A percentile compares a stretch with the other conserved stretches of the same genome.
phyloP scores from a whole-genome alignment of 306 rosid genomes.

The Casuarina glauca region DNA sequence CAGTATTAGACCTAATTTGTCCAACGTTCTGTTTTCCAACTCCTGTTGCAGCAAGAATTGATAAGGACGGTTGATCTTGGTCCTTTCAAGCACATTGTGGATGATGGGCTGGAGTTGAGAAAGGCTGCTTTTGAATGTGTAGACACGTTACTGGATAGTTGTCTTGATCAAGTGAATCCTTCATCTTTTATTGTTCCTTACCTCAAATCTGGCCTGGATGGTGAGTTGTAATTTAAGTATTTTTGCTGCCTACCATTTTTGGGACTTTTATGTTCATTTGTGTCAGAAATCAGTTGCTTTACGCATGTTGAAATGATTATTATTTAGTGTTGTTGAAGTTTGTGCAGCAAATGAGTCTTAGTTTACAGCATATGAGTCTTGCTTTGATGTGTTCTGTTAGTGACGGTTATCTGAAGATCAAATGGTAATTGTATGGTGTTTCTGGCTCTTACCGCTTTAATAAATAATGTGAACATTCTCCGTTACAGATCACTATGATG shows the following conservation, averaged over 20 bases:
- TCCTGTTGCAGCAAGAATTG: conserved; percentile 81
- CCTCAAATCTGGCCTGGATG: conserved; percentile 95
- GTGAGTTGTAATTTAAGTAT: conserved; percentile 49
- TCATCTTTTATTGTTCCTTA: conserved; percentile 94
- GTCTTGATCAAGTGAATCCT: conserved; percentile 99
- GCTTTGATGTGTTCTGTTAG: not conserved
- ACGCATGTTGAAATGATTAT: not conserved
- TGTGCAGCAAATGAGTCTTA: not conserved
- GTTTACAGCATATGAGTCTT: no score
- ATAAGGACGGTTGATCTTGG: conserved; percentile 98
- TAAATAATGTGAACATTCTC: not conserved
- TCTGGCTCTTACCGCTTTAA: not conserved
- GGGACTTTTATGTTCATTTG: not conserved
- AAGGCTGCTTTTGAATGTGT: conserved; percentile 99
- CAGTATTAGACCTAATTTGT: not conserved
- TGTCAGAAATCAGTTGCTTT: not conserved
- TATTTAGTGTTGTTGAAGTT: not conserved
- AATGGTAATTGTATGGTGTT: not conserved
- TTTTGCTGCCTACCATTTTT: not conserved
- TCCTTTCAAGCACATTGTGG: conserved; percentile 98
- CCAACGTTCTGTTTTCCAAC: conserved; percentile 31
- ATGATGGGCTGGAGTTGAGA: conserved; percentile 99
- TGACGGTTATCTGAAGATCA: not conserved
- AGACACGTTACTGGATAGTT: conserved; percentile 93
- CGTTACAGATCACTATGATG: conserved; percentile 92